Evolutionary conservation across 2,329 filamentous ascomycete species (phyloP).

Genomic region (Diaporthe eres): DNA sequence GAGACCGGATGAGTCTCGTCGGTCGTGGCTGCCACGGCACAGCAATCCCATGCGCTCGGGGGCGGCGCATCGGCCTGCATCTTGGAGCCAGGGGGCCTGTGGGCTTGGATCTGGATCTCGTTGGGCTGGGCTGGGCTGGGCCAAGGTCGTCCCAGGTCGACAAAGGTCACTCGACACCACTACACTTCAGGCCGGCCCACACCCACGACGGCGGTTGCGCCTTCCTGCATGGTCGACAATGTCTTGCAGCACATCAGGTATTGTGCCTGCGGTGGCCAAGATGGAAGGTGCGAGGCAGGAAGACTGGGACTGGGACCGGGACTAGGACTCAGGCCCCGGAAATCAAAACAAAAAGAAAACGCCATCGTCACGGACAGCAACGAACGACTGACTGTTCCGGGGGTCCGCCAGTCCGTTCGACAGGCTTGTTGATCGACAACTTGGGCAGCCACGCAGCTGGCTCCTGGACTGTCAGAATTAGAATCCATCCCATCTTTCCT

Average conservation of each 20-base stretch:
- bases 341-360: neutral
- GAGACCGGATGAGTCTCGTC: slow-evolving; percentile 11
- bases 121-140: slow-evolving; percentile 15
- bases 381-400: neutral
- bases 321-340: neutral
- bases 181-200: slow-evolving; percentile 2
- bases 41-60: neutral
- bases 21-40: slow-evolving; percentile 8
- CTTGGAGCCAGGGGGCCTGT: neutral
- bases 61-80: slow-evolving; percentile 20
- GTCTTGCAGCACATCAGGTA: slow-evolving; percentile 2
- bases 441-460: slow-evolving; percentile 22
- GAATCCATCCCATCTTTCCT: neutral
- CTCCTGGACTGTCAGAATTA: slow-evolving; percentile 10
- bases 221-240: neutral
- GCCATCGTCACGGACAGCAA: neutral
- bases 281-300: slow-evolving; percentile 1
- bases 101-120: slow-evolving; percentile 29
- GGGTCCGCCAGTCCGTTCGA: neutral
- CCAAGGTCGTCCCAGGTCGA: slow-evolving; percentile 25
- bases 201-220: slow-evolving; percentile 11
- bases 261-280: slow-evolving; percentile 1
- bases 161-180: slow-evolving; percentile 18
- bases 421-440: slow-evolving; percentile 6
- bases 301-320: neutral